Evolutionary conservation across 306 rosid genomes (phyloP).

Genomic region (Boehmeria nivea): DNA sequence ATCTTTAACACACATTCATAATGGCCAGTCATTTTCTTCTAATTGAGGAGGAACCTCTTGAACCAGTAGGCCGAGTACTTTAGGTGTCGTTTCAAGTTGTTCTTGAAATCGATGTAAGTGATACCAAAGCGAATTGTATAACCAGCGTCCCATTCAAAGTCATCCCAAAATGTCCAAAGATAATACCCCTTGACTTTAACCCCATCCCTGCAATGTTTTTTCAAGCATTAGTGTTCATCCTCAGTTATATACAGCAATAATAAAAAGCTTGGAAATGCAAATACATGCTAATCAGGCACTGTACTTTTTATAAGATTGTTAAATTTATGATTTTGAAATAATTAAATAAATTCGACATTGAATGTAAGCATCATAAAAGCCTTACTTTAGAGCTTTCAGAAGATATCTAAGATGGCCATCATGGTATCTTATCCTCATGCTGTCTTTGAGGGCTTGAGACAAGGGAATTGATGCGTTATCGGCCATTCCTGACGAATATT

Average conservation of each 20-base stretch:
- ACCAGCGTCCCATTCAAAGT: conserved; percentile 54
- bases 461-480: conserved; percentile 41
- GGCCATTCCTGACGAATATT: conserved; percentile 31
- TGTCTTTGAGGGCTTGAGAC: conserved; percentile 34
- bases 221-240: too few species aligned
- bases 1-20: too few species aligned
- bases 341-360: not conserved
- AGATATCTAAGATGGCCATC: conserved; percentile 41
- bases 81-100: conserved; percentile 35
- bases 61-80: conserved; percentile 56
- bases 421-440: conserved; percentile 39
- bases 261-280: too few species aligned
- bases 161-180: conserved; percentile 44
- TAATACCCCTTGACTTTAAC: conserved; percentile 24
- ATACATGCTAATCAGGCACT: too few species aligned
- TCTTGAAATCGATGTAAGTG: conserved; percentile 31
- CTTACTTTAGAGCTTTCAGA: conserved; percentile 49
- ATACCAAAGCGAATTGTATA: conserved; percentile 50
- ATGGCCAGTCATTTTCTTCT: too few species aligned
- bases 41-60: conserved; percentile 25
- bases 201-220: conserved; percentile 29
- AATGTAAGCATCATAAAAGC: too few species aligned
- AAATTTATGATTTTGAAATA: not conserved
- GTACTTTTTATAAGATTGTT: too few species aligned
- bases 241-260: too few species aligned